These are phyloP conservation scores for Pyrenophora teres DNA, from an alignment of 2,329 filamentous ascomycete species.

Conservation along the genomic window DNA sequence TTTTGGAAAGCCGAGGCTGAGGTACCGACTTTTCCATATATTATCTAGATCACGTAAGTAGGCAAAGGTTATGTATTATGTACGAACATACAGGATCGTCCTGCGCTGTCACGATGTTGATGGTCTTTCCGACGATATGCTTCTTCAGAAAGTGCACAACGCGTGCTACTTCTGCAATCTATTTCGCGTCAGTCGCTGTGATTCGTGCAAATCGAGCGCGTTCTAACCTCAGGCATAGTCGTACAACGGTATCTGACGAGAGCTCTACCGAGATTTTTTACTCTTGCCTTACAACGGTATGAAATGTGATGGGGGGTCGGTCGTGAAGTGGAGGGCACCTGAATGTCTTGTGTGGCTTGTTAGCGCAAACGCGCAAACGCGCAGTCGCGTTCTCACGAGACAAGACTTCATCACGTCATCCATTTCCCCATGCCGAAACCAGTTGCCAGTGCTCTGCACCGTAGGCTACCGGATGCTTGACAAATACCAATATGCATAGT, in stretches of 20 bases:
- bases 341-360: slow-evolving; percentile 1
- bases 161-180: slow-evolving; percentile 70
- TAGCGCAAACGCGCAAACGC: too few species aligned
- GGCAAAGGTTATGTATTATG: neutral
- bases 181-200: slow-evolving; percentile 11
- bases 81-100: slow-evolving; percentile 64
- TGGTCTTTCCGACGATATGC: slow-evolving; percentile 81
- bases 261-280: too few species aligned
- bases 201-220: slow-evolving; percentile 1
- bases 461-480: neutral
- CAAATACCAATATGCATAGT: neutral
- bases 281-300: too few species aligned
- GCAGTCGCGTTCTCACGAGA: slow-evolving; percentile 34
- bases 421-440: neutral
- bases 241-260: neutral
- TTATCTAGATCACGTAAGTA: slow-evolving; percentile 53
- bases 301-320: neutral
- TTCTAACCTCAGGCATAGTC: slow-evolving; percentile 46
- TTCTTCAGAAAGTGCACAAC: slow-evolving; percentile 83
- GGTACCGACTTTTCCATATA: slow-evolving; percentile 91
- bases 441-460: neutral
- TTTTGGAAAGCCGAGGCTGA: slow-evolving; percentile 74
- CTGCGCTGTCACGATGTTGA: slow-evolving; percentile 73
- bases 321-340: neutral
- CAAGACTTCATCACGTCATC: slow-evolving; percentile 29